Base-by-base conservation (phyloP, 2,329 filamentous ascomycete genomes). In the Aspergillus tamarii region DNA sequence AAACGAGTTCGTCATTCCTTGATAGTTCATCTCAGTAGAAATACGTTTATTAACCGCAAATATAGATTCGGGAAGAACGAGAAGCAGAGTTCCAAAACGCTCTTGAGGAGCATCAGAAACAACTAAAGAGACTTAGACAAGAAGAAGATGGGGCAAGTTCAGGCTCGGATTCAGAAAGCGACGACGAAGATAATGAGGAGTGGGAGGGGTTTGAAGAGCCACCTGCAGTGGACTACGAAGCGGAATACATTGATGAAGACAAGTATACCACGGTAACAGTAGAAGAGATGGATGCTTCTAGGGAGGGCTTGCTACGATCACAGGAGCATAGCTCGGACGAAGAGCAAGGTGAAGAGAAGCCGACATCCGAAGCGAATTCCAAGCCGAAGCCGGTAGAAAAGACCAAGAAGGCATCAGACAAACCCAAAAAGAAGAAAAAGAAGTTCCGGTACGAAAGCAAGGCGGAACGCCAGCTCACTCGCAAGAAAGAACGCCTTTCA, bases 171-270 rank as follows among this genome's bases (percentile, higher is more conserved):
- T 71, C 74, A 6, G 73, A 73, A 9, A 71, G 70, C 12, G 71
- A 66, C 14, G 73, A 75, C 14, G 79, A 81, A 4, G 81, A 83
- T 1, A 80, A 81, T 1, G 82, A 85, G 16, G 86, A 88, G 70
- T 93, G 90, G 88, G 83, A 83, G 58, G 91, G 90, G 0, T 84
- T 93, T 59, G 81, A 73, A 41, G 78, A 80, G 21, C 78, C 77
- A 45, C 84, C 88, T 26, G 80, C 81, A 8, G 78, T 95, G 52
- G 89, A 96, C 74, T 89, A 92, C 70, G 91, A 97, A 76, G 93
- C 94, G 69, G 93, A 98, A 77, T 99, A 97, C 80, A 87, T 97
- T 68, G 95, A 99, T 77, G 95, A 98, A 77, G 94, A 97, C 77
- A 91, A 91, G 75, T 97, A 93, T 77, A 98, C 95, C 0, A 97